These are phyloP conservation scores for Barnettozyma siamensis DNA, from an alignment of 805 yeast genomes.

Conservation along the genomic window DNA sequence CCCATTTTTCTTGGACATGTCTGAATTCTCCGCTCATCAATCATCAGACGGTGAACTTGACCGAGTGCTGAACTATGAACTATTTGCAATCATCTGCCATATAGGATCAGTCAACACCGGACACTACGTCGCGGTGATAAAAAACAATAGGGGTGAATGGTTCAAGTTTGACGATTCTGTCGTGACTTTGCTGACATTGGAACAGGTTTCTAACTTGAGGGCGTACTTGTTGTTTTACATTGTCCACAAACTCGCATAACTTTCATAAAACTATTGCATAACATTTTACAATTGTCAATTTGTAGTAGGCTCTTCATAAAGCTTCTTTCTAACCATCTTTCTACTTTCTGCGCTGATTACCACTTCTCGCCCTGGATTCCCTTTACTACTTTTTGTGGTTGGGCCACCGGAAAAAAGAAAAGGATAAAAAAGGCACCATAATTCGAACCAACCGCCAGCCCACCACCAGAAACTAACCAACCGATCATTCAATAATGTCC, in stretches of 20 bases:
- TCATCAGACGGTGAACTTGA: slow-evolving; percentile 18
- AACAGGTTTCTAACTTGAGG: slow-evolving; percentile 60
- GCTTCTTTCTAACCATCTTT: too few species aligned
- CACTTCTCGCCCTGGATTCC: too few species aligned
- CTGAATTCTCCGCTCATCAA: slow-evolving; percentile 41
- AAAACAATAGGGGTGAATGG: slow-evolving; percentile 75
- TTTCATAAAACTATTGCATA: not conserved
- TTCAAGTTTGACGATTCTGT: slow-evolving; percentile 86
- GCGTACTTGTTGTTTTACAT: slow-evolving; percentile 80
- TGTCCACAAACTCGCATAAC: slow-evolving; percentile 22
- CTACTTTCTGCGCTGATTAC: not conserved
- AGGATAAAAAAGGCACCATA: too few species aligned
- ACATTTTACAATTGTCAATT: too few species aligned
- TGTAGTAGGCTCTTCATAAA: too few species aligned
- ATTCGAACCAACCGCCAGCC: too few species aligned
- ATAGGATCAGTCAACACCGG: slow-evolving; percentile 94
- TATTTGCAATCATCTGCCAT: slow-evolving; percentile 84
- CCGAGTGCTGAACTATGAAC: slow-evolving; percentile 58
- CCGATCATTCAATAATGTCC: too few species aligned
- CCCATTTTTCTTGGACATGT: slow-evolving; percentile 70
- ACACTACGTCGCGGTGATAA: slow-evolving; percentile 80
- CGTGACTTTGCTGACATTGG: slow-evolving; percentile 58
- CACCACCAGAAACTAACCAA: too few species aligned
- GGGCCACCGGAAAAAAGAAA: too few species aligned
- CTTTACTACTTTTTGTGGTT: too few species aligned